A percentile compares a stretch with the other conserved stretches of the same genome.
These are phyloP conservation scores for Brassica carinata DNA, from an alignment of 345 rosid genomes.

Conservation along the genomic window DNA sequence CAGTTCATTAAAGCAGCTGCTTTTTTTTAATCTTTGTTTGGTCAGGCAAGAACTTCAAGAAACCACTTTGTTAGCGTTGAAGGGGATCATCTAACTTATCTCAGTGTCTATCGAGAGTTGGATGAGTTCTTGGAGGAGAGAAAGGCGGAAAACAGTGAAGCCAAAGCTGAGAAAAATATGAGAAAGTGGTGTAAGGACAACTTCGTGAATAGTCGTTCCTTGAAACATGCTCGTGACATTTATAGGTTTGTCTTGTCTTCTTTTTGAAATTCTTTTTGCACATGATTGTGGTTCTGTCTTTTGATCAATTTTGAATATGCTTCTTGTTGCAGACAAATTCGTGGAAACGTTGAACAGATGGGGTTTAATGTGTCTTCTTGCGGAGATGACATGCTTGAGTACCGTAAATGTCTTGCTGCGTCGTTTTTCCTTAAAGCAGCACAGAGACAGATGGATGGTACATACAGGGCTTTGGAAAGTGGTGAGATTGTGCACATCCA, in stretches of 20 bases:
- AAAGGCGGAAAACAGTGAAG: conserved; percentile 44
- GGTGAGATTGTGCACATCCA: conserved; percentile 87
- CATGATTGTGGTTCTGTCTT: not conserved
- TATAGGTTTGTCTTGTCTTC: conserved; percentile 55
- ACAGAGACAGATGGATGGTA: conserved; percentile 80
- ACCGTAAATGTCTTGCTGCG: conserved; percentile 86
- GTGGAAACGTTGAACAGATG: conserved; percentile 73
- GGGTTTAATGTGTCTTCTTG: conserved; percentile 74
- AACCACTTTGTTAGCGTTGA: conserved; percentile 83
- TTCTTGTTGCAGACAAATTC: conserved; percentile 71
- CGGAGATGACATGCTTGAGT: conserved; percentile 72
- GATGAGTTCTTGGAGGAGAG: conserved; percentile 68
- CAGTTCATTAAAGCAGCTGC: not conserved
- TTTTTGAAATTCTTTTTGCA: not conserved
- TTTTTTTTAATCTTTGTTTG: conserved; percentile 19
- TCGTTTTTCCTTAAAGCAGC: conserved; percentile 97
- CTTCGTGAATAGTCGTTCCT: conserved; percentile 71
- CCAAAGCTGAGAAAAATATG: conserved; percentile 59
- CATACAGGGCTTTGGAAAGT: conserved; percentile 90
- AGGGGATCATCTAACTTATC: conserved; percentile 86
- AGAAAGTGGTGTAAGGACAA: conserved; percentile 93
- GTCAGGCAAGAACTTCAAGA: conserved; percentile 70
- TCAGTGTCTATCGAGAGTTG: conserved; percentile 77
- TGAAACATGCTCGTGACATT: conserved; percentile 83
- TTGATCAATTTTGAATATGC: not conserved